Evolutionary conservation across 176 grass and related monocot species (phyloP), one percentile per base, ranked within the genome.

Genomic region (Cenchrus americanus): DNA sequence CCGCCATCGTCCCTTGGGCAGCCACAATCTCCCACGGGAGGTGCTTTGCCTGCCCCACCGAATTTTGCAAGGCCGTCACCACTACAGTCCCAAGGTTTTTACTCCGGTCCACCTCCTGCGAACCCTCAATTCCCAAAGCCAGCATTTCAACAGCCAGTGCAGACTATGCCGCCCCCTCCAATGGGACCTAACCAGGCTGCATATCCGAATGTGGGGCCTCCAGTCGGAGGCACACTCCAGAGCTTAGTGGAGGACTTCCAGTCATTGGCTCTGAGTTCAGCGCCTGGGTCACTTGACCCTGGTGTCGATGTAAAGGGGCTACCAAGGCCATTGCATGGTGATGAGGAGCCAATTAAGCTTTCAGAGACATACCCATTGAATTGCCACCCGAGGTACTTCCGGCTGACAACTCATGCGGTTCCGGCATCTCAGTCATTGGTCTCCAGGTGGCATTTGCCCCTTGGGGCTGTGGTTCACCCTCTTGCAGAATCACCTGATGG

Each of bases 381-480:
- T 82, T 96, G 97, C 81, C 89, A 96, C 77, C 97, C 86, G 1
- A 96, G 89, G 89, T 99, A 89, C 54, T 96, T 99, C 62, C 85
- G 90, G 65, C 43, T 99, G 86, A 99, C 97, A 42, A 99, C 97
- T 40, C 91, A 94, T 86, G 86, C 91, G 5, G 78, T 98, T 43
- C 92, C 96, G 34, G 94, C 78, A 6, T 98, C 96, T 22, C 96
- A 98, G 80, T 98, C 96, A 21, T 82, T 98, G 77, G 80, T 88
- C 73, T 82, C 91, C 68, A 92, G 96, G 85, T 98, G 96, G 96
- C 96, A 98, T 93, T 87, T 98, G 82, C 96, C 96, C 77, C 89
- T 98, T 58, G 95, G 92, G 75, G 92, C 88, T 0, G 88, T 98
- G 70, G 90, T 94, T 24, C 88, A 94, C 73, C 95, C 95, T 86